These are phyloP conservation scores for Stylonectria norvegica DNA, from an alignment of 2,329 filamentous ascomycete species.

Conservation along the genomic window DNA sequence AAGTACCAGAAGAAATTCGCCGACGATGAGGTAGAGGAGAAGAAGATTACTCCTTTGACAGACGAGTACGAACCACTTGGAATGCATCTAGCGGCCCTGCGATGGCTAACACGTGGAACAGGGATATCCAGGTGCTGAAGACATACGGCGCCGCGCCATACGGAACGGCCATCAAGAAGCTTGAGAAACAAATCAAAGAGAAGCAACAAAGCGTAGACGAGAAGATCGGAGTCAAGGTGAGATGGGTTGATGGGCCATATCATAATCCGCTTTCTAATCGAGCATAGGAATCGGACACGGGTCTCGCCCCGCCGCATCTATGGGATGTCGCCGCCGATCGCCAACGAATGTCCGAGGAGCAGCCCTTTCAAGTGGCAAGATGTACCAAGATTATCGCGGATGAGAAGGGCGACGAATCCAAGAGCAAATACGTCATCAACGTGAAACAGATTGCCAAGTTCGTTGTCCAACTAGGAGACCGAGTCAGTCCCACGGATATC, in stretches of 20 bases:
- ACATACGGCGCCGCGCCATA: conserved; percentile 98
- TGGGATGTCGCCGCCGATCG: conserved; percentile 98
- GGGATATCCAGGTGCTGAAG: conserved; percentile 98
- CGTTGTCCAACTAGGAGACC: conserved; percentile 93
- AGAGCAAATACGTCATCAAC: conserved; percentile 99
- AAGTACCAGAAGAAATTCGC: conserved; percentile 97
- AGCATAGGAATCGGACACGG: conserved; percentile 91
- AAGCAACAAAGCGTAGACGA: conserved; percentile 97
- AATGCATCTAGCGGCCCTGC: too few relatives aligned
- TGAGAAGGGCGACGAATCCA: conserved; percentile 85
- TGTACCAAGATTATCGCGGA: conserved; percentile 99
- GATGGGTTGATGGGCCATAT: conserved; percentile 16
- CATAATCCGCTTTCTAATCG: conserved; percentile 17
- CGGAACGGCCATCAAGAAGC: conserved; percentile 87
- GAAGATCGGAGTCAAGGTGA: conserved; percentile 85
- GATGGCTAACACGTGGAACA: too few relatives aligned
- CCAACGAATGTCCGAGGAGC: conserved; percentile 98
- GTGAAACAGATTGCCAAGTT: conserved; percentile 99
- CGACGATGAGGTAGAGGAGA: conserved; percentile 96
- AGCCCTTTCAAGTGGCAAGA: conserved; percentile 92
- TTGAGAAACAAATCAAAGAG: conserved; percentile 99
- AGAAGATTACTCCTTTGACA: conserved; percentile 96
- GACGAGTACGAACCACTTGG: conserved; percentile 76
- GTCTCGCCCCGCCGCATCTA: conserved; percentile 94
- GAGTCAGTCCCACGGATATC: conserved; percentile 96